A percentile compares a stretch with the other conserved stretches of the same genome.
Evolutionary conservation across 495 filamentous ascomycete species (phyloP).

Genomic region (Viridothelium virens): DNA sequence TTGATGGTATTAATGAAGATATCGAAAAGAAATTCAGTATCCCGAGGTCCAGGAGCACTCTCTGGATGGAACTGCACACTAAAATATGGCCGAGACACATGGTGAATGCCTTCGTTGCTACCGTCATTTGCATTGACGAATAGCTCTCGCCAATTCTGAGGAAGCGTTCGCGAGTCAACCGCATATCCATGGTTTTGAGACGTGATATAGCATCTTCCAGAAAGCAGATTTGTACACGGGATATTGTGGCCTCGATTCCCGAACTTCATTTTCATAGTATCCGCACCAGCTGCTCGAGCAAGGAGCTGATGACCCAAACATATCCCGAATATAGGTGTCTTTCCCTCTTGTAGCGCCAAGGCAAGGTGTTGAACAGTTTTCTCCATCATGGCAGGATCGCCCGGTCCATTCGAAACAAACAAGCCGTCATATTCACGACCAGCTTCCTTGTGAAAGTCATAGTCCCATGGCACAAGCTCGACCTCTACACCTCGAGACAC

Average conservation of each 20-base stretch:
- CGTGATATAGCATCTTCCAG: conserved; percentile 94
- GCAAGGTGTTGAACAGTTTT: conserved; percentile 68
- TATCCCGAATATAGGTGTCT: conserved; percentile 89
- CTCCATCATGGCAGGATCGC: conserved; percentile 79
- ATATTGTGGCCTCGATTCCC: conserved; percentile 99
- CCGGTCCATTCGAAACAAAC: conserved; percentile 95
- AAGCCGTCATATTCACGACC: conserved; percentile 86
- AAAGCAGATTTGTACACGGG: conserved; percentile 88
- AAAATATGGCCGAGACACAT: conserved; percentile 79
- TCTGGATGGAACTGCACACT: conserved; percentile 99
- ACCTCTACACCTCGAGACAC: conserved; percentile 89
- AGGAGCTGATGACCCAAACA: conserved; percentile 94
- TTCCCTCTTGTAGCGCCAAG: conserved; percentile 61
- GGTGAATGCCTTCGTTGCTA: conserved; percentile 94
- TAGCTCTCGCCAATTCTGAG: conserved; percentile 76
- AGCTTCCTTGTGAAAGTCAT: conserved; percentile 69
- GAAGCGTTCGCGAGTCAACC: conserved; percentile 70
- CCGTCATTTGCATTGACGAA: conserved; percentile 98
- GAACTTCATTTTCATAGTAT: conserved; percentile 94
- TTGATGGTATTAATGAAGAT: conserved; percentile 85
- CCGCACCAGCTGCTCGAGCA: conserved; percentile 79
- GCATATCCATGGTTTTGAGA: conserved; percentile 97
- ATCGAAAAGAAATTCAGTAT: conserved; percentile 94
- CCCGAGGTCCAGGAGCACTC: conserved; percentile 89
- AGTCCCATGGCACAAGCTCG: conserved; percentile 88